Percentiles rank a stretch among this genome's conserved stretches.
Evolutionary conservation across 2,329 filamentous ascomycete species (phyloP).

Genomic region (Colletotrichum horii): DNA sequence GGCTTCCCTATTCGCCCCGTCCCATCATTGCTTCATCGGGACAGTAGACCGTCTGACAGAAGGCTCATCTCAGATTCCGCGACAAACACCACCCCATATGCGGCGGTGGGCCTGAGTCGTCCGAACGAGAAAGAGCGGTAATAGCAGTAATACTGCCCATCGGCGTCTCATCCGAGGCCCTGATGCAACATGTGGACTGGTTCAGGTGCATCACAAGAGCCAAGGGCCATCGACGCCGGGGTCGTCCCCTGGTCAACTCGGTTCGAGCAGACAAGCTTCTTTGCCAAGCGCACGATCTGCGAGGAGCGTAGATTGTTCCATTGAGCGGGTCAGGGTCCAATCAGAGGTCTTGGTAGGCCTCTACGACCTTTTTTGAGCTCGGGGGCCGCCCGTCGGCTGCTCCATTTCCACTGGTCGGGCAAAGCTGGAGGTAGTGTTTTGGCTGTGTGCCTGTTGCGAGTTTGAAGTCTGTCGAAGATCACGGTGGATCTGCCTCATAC

Average conservation of each 20-base stretch:
- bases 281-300: constrained; percentile 17
- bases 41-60: neutral
- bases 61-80: neutral
- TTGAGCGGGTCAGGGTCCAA: neutral
- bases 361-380: neutral
- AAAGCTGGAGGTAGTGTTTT: neutral
- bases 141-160: neutral
- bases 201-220: neutral
- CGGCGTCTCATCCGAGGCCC: constrained; percentile 14
- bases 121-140: neutral
- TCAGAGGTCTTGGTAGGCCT: neutral
- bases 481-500: constrained; percentile 19
- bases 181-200: constrained; percentile 7
- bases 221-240: neutral
- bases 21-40: neutral
- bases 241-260: constrained; percentile 1
- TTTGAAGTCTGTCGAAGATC: constrained; percentile 23
- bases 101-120: neutral
- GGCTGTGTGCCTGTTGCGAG: constrained; percentile 7
- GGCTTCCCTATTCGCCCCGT: neutral
- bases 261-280: constrained; percentile 19
- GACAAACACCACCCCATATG: neutral
- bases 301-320: neutral
- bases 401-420: neutral
- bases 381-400: neutral